Evolutionary conservation across 2,329 filamentous ascomycete genomes (phyloP), one percentile per base, ranked within the genome.

Genomic region (Sporothrix dimorphospora): DNA sequence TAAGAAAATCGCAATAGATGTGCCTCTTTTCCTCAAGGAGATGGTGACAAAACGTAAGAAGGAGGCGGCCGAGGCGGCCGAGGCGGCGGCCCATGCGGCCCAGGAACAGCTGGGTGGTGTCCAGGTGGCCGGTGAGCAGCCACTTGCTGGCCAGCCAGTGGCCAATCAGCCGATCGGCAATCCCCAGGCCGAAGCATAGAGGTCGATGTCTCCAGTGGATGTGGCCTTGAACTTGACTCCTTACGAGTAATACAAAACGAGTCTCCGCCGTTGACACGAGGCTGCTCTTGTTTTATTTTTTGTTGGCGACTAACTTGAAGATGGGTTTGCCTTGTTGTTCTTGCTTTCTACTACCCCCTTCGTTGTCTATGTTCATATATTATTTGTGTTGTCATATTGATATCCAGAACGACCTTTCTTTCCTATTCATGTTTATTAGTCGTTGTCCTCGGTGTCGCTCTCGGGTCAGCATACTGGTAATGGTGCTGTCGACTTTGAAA

Each of bases 21-120:
- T 94, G 7, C 87, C 88, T 5, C 81, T 91, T 76, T 92, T 93
- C 75, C 78, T 93, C 74, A 80, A 81, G 2, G 94, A 90, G 90
- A 83, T 90, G 69, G 81, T 80, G 1, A 78, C 77, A 71, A 82
- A 86, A 79, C 81, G 86, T 14, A 14, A 47, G 19, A 5, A 14
- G n/a, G n/a, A n/a, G n/a, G n/a, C n/a, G n/a, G n/a, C n/a, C n/a
- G n/a, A n/a, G n/a, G n/a, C n/a, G n/a, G n/a, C n/a, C n/a, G n/a
- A n/a, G n/a, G n/a, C n/a, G n/a, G n/a, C n/a, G n/a, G n/a, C n/a
- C n/a, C n/a, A n/a, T n/a, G n/a, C n/a, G n/a, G n/a, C n/a, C 42
- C 42, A 6, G 42, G 6, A 14, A 47, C 42, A 5, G 42, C 14
- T 5, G 42, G 42, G 2, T 16, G 42, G 42, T 47, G 19, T 5